Base-by-base conservation (phyloP, 139 green algal genomes). In the Diplosphaera chodatii region DNA sequence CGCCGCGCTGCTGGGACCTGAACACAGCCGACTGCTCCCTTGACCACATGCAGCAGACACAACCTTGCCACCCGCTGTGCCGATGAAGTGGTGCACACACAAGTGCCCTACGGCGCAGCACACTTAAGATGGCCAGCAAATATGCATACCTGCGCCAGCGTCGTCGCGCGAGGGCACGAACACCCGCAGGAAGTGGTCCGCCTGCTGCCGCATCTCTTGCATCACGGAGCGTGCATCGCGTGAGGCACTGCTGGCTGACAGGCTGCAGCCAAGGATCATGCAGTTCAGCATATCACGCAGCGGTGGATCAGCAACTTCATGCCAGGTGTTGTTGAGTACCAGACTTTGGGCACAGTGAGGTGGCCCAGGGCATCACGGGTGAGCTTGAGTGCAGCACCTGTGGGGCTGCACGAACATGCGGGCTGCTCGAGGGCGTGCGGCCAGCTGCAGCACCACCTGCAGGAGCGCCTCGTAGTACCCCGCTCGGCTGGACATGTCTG, bases 401-500 rank as follows among this genome's bases (percentile, higher is more conserved):
- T 59, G 48, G 10, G 48, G 48, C 48, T 25, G 48, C 16, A 59
- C 18, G 16, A 88, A 73, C 59, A 87, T 55, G 10, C 66, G 20
- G 0, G 64, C 56, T 1, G 73, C 78, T 8, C 16, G 37, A 5
- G 78, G 70, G 25, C 55, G 63, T 40, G 77, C 84, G 13, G 48
- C 48, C 66, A 91, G 70, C 63, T 80, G 66, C 30, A 63, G 69
- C 2, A 80, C 15, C 64, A 86, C 77, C 22, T 48, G 30, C 32
- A 91, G 79, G 30, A 91, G 67, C 18, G 78, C 64, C 29, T 40
- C 69, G 70, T 85, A 92, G 66, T 83, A 91, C 18, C 32, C 34
- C 29, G 69, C 65, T 70, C 83, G 48, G 65, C 27, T 13, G 25
- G 6, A 4, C 25, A 64, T 59, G 48, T 59, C 48, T 59, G 48